phyloP scores from a whole-genome alignment of 2,329 filamentous ascomycete species.

The Arthrobotrys iridis region DNA sequence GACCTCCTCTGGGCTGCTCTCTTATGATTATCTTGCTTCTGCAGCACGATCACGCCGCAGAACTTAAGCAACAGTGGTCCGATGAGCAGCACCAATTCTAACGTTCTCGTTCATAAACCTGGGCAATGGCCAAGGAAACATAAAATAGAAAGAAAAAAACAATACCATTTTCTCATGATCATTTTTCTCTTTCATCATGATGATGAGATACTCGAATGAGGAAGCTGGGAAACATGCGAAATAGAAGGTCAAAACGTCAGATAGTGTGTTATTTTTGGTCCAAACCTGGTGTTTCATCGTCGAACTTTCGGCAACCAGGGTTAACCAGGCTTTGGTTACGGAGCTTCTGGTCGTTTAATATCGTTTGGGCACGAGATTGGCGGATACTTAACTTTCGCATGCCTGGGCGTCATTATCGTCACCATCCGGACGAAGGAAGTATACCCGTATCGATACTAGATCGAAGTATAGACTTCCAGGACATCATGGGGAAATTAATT shows the following conservation, averaged over 20 bases:
- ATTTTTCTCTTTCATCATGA: not conserved
- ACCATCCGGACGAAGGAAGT: slow-evolving; percentile 16
- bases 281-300: slow-evolving; percentile 38
- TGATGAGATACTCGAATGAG: slow-evolving; percentile 21
- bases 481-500: slow-evolving; percentile 30
- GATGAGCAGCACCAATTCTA: not conserved
- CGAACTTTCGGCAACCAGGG: slow-evolving; percentile 41
- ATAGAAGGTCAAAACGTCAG: slow-evolving; percentile 54
- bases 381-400: slow-evolving; percentile 45
- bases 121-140: too few relatives aligned
- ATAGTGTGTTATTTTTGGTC: slow-evolving; percentile 51
- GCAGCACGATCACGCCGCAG: slow-evolving; percentile 19
- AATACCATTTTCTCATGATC: slow-evolving; percentile 2
- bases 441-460: slow-evolving; percentile 52
- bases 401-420: slow-evolving; percentile 33
- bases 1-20: slow-evolving; percentile 19
- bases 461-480: slow-evolving; percentile 20
- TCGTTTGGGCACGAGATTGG: slow-evolving; percentile 45
- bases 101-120: not conserved
- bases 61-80: slow-evolving; percentile 12
- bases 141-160: not conserved
- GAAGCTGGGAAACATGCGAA: slow-evolving; percentile 18
- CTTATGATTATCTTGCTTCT: slow-evolving; percentile 21
- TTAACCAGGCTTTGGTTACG: slow-evolving; percentile 34
- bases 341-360: slow-evolving; percentile 38